A percentile compares a stretch with the other conserved stretches of the same genome.
These are phyloP conservation scores for Aspergillus quadricinctus DNA, from an alignment of 2,329 filamentous ascomycete genomes.

Conservation along the genomic window DNA sequence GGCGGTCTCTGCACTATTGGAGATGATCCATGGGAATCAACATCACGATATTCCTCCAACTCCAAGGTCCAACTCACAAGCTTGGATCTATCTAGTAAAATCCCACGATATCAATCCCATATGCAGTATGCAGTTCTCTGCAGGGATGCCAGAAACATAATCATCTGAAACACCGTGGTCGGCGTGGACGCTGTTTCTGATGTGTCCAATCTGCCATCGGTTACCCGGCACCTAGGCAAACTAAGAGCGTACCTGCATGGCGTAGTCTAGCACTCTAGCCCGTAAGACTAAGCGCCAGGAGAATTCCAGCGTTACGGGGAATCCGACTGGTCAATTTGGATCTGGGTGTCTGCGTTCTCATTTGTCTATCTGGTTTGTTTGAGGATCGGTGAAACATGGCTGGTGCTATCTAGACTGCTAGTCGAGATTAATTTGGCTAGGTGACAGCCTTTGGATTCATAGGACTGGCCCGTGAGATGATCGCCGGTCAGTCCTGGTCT, in stretches of 20 bases:
- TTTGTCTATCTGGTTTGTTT: neutral
- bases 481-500: constrained; percentile 5
- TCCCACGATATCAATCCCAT: neutral
- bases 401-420: no score
- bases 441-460: no score
- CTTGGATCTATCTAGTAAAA: neutral
- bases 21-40: neutral
- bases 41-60: neutral
- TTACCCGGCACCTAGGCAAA: neutral
- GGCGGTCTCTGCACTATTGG: neutral
- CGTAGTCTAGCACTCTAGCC: no score
- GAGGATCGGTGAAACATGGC: neutral
- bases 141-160: neutral
- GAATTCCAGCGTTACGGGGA: neutral
- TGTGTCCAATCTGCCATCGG: neutral
- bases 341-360: neutral
- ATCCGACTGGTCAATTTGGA: neutral
- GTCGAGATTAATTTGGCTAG: no score
- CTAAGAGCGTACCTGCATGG: neutral
- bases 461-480: neutral
- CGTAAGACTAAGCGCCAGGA: neutral
- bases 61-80: neutral
- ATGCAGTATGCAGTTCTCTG: no score
- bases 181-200: neutral
- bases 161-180: neutral